Conservation (phyloP, 768 basidiomycete genomes). For the Lyophyllum atratum region DNA sequence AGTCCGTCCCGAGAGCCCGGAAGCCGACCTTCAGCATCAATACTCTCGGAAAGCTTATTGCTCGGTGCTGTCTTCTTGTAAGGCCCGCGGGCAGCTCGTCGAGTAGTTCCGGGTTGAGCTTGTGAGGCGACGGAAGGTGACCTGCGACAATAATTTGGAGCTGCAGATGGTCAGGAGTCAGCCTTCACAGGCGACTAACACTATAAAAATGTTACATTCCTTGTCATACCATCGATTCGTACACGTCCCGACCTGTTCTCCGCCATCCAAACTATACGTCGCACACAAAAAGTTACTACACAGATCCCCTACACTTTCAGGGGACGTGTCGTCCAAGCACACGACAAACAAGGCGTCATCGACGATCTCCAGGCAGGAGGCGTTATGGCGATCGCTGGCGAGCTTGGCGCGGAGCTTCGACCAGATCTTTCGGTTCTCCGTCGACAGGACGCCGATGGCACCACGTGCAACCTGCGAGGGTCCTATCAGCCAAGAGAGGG, state of each 20-base stretch:
- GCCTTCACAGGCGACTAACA: constrained; percentile 51
- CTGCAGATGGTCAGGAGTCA: constrained; percentile 37
- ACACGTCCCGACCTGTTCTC: constrained; percentile 94
- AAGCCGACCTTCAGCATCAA: constrained; percentile 71
- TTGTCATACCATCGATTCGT: constrained; percentile 97
- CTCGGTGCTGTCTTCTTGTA: constrained; percentile 45
- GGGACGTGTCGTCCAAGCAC: constrained; percentile 79
- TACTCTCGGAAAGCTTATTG: constrained; percentile 38
- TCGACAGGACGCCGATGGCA: constrained; percentile 91
- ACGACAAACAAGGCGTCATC: constrained; percentile 93
- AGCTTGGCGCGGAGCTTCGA: constrained; percentile 71
- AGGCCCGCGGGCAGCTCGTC: constrained; percentile 52
- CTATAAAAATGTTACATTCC: no score
- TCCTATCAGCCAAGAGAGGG: no score
- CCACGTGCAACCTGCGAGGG: constrained; percentile 67
- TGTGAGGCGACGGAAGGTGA: constrained; percentile 50
- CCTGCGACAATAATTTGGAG: no score
- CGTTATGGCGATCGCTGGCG: constrained; percentile 70
- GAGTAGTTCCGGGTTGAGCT: constrained; percentile 35
- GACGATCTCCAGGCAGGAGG: constrained; percentile 77
- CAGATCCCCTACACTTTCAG: constrained; percentile 72
- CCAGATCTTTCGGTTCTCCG: constrained; percentile 95
- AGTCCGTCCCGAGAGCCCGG: constrained; percentile 80
- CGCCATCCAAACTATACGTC: constrained; percentile 78
- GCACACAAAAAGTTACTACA: constrained; percentile 94